Base-by-base conservation (phyloP, 345 rosid genomes). In the Pugionium dolabratum region DNA sequence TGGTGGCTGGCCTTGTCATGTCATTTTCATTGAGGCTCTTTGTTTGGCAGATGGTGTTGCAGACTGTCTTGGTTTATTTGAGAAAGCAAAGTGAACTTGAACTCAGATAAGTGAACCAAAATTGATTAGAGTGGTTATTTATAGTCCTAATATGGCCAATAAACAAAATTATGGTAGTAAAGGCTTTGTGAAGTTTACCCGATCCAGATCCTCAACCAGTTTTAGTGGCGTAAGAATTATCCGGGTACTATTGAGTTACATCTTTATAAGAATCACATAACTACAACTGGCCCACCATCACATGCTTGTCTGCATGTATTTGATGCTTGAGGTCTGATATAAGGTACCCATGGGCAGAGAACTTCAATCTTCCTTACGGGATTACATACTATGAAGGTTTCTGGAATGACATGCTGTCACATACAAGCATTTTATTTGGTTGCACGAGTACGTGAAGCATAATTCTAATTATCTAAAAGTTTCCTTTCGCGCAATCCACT, bases 1-100 rank as follows among this genome's bases (percentile, higher is more conserved):
- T 18, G 74, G 62, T 58, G 74, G 67, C 60, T 75, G 67, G 73
- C 76, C 70, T 67, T 61, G 59, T 66, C 64, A 29, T 70, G 71
- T 69, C 61, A 37, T 45, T 59, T 67, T 48, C 36, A 52, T 56
- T 78, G 37, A 67, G 27, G 54, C 59, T 54, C 66, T 82, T 82
- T 79, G 59, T 78, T 76, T 64, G 60, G 47, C 74, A 69, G 54
- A 73, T 28, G 79, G 60, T 77, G 73, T 83, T 82, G 86, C 85
- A 80, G 84, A 85, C 60, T 61, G 66, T 55, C 25, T 11, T 74
- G 81, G 53, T 78, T 58, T 54, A 30, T 72, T 72, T 68, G 72
- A 66, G 75, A 72, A 65, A 70, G 57, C 59, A 83, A 75, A 70
- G 83, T 69, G 60, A 68, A 70, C 62, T 72, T 81, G 72, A 75